Evolutionary conservation across 1,284 basidiomycete species (phyloP).

Genomic region (Naganishia cerealis): DNA sequence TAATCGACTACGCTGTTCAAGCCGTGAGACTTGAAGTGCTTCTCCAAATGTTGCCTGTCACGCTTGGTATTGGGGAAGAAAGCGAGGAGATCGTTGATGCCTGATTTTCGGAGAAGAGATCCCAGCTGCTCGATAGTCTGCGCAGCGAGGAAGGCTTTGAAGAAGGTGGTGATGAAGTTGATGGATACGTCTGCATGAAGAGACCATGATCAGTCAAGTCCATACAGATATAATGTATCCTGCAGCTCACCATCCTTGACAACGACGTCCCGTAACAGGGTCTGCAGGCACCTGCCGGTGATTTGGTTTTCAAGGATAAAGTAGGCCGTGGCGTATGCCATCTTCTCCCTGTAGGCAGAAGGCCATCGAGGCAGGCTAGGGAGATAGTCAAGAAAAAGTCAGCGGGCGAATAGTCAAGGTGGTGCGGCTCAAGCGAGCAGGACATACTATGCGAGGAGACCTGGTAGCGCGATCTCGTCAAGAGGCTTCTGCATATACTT

Average conservation of each 20-base stretch:
- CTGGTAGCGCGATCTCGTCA: slow-evolving; percentile 78
- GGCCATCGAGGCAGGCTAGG: slow-evolving; percentile 72
- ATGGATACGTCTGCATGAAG: slow-evolving; percentile 67
- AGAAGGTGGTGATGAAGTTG: slow-evolving; percentile 72
- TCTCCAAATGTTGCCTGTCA: slow-evolving; percentile 70
- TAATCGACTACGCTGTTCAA: slow-evolving; percentile 80
- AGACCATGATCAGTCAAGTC: not conserved
- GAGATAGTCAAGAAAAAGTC: not conserved
- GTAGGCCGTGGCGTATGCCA: slow-evolving; percentile 76
- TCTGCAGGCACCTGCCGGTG: slow-evolving; percentile 71
- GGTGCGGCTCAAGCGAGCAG: not conserved
- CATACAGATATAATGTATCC: not conserved
- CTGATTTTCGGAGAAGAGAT: slow-evolving; percentile 71
- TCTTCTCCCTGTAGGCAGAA: slow-evolving; percentile 71
- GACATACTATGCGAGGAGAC: slow-evolving; percentile 72
- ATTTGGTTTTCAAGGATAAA: slow-evolving; percentile 79
- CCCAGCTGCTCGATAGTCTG: slow-evolving; percentile 85
- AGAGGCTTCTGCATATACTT: slow-evolving; percentile 97
- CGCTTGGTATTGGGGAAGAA: slow-evolving; percentile 86
- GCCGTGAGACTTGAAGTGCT: slow-evolving; percentile 78
- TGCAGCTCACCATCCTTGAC: slow-evolving; percentile 75
- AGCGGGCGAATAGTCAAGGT: not conserved
- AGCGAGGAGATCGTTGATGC: slow-evolving; percentile 66
- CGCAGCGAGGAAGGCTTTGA: slow-evolving; percentile 74
- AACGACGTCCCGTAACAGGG: slow-evolving; percentile 87